phyloP scores from a whole-genome alignment of 192 early-diverging fungal genomes.

The Geranomyces variabilis region DNA sequence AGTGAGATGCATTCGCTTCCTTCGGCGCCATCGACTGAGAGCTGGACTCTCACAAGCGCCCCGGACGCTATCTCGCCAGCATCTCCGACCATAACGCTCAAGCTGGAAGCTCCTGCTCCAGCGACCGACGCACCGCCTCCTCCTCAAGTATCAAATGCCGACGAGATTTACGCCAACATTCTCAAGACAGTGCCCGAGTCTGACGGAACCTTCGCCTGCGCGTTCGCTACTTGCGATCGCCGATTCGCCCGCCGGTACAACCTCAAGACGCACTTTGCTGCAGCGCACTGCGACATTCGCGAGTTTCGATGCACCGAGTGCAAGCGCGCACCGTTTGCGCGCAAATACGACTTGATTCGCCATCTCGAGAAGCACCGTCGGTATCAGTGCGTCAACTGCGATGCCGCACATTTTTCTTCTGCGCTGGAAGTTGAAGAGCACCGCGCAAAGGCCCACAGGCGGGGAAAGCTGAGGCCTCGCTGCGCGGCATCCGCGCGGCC shows the following conservation, averaged over 20 bases:
- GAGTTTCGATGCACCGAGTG: constrained; percentile 6
- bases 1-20: not conserved
- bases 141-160: not conserved
- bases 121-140: too few relatives aligned
- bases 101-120: too few relatives aligned
- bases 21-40: not conserved
- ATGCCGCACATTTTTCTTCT: not conserved
- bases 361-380: constrained; percentile 1
- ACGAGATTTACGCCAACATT: constrained; percentile 1
- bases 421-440: not conserved
- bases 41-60: not conserved
- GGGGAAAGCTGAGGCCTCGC: too few relatives aligned
- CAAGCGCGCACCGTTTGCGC: not conserved
- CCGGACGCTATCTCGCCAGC: not conserved
- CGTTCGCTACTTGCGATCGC: not conserved
- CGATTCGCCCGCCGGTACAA: not conserved
- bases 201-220: not conserved
- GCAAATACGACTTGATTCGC: constrained; percentile 2
- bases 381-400: constrained; percentile 2
- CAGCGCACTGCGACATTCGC: not conserved
- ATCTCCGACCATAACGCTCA: not conserved
- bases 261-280: not conserved
- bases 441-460: too few relatives aligned
- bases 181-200: not conserved
- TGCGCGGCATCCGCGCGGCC: too few relatives aligned